Conservation (phyloP, 2,329 filamentous ascomycete genomes). For the Pseudocercospora eumusae region DNA sequence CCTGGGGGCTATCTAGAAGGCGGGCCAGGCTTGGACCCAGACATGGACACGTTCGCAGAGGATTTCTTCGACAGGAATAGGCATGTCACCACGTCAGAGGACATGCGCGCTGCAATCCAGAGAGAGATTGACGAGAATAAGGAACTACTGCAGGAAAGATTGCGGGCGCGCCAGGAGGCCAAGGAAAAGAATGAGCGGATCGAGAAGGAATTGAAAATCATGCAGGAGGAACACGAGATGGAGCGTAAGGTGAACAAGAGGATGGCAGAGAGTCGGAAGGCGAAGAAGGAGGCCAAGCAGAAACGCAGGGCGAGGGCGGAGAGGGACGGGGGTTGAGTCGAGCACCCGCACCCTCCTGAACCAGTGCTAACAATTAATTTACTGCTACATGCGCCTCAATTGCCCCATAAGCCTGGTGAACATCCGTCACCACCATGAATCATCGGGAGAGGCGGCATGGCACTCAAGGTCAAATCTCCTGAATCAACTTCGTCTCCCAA, state of each 20-base stretch:
- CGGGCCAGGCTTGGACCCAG: constrained; percentile 47
- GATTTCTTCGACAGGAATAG: constrained; percentile 44
- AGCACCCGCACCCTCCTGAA: too few species aligned
- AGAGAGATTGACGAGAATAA: constrained; percentile 36
- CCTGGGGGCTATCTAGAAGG: constrained; percentile 51
- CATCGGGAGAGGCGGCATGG: too few species aligned
- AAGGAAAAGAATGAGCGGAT: constrained; percentile 46
- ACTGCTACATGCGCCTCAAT: too few species aligned
- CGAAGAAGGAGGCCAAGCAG: constrained; percentile 41
- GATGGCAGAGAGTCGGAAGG: constrained; percentile 44
- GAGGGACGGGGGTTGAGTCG: constrained; percentile 20
- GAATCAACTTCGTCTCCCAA: too few species aligned
- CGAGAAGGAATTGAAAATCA: constrained; percentile 46
- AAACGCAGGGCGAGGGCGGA: constrained; percentile 31
- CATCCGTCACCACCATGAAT: too few species aligned
- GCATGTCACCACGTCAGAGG: constrained; percentile 39
- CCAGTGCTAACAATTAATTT: too few species aligned
- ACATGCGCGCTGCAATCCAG: constrained; percentile 41
- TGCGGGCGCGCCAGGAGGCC: constrained; percentile 42
- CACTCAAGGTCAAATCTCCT: too few species aligned
- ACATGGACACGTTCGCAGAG: constrained; percentile 43
- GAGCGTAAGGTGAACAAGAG: constrained; percentile 49
- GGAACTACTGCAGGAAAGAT: constrained; percentile 38
- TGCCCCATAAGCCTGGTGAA: too few species aligned
- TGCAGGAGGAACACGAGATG: constrained; percentile 48